Conservation (phyloP, 139 green algal species). For the Closterium sp. region DNA sequence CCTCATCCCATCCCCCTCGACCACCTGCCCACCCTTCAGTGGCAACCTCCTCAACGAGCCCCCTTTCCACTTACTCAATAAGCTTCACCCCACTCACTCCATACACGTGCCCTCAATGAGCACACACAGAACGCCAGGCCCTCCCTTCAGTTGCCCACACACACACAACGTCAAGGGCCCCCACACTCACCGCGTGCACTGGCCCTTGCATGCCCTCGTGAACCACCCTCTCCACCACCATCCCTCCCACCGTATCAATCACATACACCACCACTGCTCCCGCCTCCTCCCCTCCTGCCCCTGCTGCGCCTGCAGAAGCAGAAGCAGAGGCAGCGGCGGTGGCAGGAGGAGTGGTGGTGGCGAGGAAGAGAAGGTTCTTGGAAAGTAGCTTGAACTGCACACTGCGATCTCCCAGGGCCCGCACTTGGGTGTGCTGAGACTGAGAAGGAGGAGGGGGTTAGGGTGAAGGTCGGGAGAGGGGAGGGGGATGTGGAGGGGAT, state of each 20-base stretch:
- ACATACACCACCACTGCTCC: constrained; percentile 54
- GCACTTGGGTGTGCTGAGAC: constrained; percentile 63
- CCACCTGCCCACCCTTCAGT: no score
- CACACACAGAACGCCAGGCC: no score
- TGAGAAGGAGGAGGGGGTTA: no score
- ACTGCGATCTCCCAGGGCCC: constrained; percentile 77
- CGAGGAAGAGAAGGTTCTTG: constrained; percentile 84
- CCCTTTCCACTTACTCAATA: no score
- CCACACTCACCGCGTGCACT: constrained; percentile 37
- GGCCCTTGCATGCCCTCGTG: constrained; percentile 58
- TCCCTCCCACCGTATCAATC: constrained; percentile 83
- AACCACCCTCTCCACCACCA: constrained; percentile 69
- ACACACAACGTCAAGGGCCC: background rate
- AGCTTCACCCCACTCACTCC: no score
- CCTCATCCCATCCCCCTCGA: no score
- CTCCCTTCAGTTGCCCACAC: no score
- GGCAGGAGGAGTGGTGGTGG: constrained; percentile 36
- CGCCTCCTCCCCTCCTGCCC: constrained; percentile 1
- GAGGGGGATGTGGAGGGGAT: background rate
- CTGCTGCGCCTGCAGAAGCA: no score
- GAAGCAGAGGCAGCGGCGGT: background rate
- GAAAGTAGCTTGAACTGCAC: constrained; percentile 89
- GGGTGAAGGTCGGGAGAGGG: no score
- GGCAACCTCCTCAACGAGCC: no score
- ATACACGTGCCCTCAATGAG: no score